Base-by-base conservation (phyloP, 2,329 filamentous ascomycete genomes). In the Myrmaecium sp. region DNA sequence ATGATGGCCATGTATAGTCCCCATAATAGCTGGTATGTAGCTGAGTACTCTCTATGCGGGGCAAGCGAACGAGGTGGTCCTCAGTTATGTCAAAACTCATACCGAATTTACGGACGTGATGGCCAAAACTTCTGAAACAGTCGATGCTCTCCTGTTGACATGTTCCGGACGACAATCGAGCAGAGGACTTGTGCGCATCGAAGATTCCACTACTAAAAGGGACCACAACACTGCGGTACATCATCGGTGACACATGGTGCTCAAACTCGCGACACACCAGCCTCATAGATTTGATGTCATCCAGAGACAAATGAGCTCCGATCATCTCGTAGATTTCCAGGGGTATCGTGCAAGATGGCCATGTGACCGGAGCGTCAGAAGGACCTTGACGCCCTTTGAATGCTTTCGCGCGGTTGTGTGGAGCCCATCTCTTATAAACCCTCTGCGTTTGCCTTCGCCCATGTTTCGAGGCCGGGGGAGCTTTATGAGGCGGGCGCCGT, bases 71-170 rank as follows among this genome's bases (percentile, higher is more conserved):
- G 52, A 49, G 21, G 24, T 9, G 52, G 20, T 49, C 46, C 40
- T 75, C 66, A 29, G 66, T 62, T n/a, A 78, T 58, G 39, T 79
- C 74, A 33, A 79, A 69, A 14, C 69, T 70, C 42, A 81, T 64
- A 4, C 70, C 74, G 39, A 75, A 77, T 28, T 62, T 63, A 15
- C 55, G 52, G 30, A 80, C 74, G 29, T 69, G 61, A 16, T 53
- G 51, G 7, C 68, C 69, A 44, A 75, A 73, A 10, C 62, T 60
- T 36, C 67, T 49, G 36, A 75, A 74, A 17, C 75, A 62, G 32
- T 65, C 57, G 41, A 74, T 63, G 17, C 69, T 69, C 33, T 60
- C 37, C 31, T 7, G 30, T 33, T 34, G 41, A 39, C 20, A 39
- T 29, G 33, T 31, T 41, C 31, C 17, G 26, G 5, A 12, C 16